Conservation (phyloP, 768 basidiomycete genomes). For the Trametes gibbosa region DNA sequence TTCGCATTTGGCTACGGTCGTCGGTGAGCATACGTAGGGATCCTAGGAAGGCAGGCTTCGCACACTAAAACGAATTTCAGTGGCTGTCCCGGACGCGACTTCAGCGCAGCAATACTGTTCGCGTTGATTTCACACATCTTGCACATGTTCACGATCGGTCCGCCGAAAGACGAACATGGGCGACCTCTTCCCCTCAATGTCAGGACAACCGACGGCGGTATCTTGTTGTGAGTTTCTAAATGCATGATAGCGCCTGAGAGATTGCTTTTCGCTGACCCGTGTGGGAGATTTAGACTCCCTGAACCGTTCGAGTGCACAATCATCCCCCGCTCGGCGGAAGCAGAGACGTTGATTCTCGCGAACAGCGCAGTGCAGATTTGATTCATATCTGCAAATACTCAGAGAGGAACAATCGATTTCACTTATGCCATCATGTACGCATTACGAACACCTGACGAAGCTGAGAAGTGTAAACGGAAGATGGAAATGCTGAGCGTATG, state of each 20-base stretch:
- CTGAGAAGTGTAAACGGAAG: too few relatives aligned
- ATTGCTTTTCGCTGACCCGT: background rate
- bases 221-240: background rate
- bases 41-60: background rate
- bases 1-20: slow-evolving; percentile 20
- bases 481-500: too few relatives aligned
- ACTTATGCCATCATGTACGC: too few relatives aligned
- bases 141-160: background rate
- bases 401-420: too few relatives aligned
- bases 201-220: background rate
- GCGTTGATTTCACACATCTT: background rate
- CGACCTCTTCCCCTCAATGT: background rate
- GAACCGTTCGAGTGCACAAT: slow-evolving; percentile 1
- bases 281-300: background rate
- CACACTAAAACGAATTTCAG: background rate
- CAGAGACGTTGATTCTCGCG: background rate
- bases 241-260: too few relatives aligned
- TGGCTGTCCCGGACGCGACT: slow-evolving; percentile 1
- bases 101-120: background rate
- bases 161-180: background rate
- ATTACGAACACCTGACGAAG: too few relatives aligned
- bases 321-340: background rate
- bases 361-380: too few relatives aligned
- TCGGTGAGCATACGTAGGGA: background rate
- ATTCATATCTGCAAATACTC: too few relatives aligned